Base-by-base conservation (phyloP, 768 basidiomycete species). In the Mycena pura region DNA sequence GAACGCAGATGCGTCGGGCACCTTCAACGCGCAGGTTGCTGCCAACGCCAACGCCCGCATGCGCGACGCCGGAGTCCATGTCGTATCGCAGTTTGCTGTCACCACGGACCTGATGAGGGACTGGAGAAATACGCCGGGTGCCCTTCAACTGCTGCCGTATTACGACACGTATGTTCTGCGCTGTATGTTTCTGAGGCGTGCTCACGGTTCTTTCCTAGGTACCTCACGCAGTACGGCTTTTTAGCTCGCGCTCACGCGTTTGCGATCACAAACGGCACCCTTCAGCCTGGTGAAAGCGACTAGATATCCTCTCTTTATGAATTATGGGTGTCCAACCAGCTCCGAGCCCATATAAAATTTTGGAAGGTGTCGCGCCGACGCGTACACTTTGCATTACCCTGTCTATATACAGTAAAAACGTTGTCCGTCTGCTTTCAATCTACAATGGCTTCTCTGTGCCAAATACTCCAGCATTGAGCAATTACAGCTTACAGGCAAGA, bases 1-100 rank as follows among this genome's bases (percentile, higher is more conserved):
- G n/a, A 81, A 83, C 62, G 74, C 76, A 22, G 81, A 83, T 28
- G 80, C 81, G 7, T 80, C 79, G 7, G 82, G 83, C 2, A 76
- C 80, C 8, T 74, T 77, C 54, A 75, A 74, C 60, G 63, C 67
- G 25, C 72, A 73, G 48, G 80, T 76, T 31, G 80, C 82, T 1
- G 74, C 74, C 25, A 79, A 79, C 41, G 80, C 82, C 15, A 82
- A 83, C 69, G 77, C 75, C 49, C 77, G 82, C 45, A 82, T 83
- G 82, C 77, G 81, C 40, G 73, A 67, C 10, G 81, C 80, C 9
- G 82, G 81, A 9, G 78, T 84, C 5, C 74, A 82, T 22, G 76
- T 84, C 19, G 57, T 80, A 6, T 82, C 81, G 5, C 67, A 76
- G 64, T 83, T 83, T 63, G 77, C 82, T 7, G 69, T 83, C 41